phyloP scores from a whole-genome alignment of 305 asterid genomes.

The Fraxinus floribunda region DNA sequence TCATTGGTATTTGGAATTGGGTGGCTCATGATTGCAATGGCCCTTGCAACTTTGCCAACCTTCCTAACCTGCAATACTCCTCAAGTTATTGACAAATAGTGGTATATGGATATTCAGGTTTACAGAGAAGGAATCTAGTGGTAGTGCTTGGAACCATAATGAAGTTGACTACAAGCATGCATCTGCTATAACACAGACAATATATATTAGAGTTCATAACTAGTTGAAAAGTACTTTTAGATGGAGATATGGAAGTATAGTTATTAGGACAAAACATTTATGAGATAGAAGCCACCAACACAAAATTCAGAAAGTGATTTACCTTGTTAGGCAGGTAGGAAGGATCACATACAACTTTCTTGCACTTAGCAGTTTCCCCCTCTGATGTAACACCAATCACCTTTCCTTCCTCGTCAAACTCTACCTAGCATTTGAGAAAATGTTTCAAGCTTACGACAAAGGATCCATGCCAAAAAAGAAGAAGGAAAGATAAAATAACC shows the following conservation, averaged over 20 bases:
- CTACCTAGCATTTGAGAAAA: conserved; percentile 56
- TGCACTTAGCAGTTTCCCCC: conserved; percentile 97
- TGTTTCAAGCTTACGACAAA: conserved; percentile 19
- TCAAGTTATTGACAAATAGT: conserved; percentile 1
- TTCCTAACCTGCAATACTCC: conserved; percentile 60
- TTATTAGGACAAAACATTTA: neutral
- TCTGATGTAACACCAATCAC: conserved; percentile 92
- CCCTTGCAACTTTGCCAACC: conserved; percentile 94
- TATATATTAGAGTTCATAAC: neutral
- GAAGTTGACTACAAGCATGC: neutral
- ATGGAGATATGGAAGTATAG: conserved; percentile 6
- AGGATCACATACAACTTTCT: conserved; percentile 97
- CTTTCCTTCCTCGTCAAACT: conserved; percentile 86
- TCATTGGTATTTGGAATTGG: conserved; percentile 90
- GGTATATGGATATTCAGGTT: conserved; percentile 8
- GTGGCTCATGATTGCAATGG: conserved; percentile 96
- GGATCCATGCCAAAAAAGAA: neutral
- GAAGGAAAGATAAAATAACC: neutral
- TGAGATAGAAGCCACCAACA: neutral
- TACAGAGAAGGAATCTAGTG: neutral
- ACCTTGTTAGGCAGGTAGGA: conserved; percentile 94
- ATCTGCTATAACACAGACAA: neutral
- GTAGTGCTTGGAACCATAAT: neutral
- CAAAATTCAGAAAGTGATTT: conserved; percentile 19
- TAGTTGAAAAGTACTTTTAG: neutral